These are phyloP conservation scores for Pholiota conissans DNA, from an alignment of 768 basidiomycete species.

Conservation along the genomic window DNA sequence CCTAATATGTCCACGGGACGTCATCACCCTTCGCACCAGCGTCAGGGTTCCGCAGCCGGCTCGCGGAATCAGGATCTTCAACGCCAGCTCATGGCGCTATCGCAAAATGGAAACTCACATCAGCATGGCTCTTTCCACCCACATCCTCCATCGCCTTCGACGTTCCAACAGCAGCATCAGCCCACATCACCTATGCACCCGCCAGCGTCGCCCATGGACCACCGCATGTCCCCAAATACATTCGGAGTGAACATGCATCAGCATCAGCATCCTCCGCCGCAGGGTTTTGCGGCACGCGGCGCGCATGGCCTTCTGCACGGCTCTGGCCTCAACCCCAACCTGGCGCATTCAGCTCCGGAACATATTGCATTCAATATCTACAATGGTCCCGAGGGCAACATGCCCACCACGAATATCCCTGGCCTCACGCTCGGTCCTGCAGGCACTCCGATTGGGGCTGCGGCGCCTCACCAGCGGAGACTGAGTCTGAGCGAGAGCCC, in stretches of 20 bases:
- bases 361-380: constrained; percentile 60
- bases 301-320: neutral
- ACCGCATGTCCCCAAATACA: constrained; percentile 7
- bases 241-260: constrained; percentile 2
- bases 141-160: constrained; percentile 9
- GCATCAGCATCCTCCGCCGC: constrained; percentile 5
- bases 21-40: neutral
- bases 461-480: neutral
- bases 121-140: constrained; percentile 7
- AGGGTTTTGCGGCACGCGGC: constrained; percentile 1
- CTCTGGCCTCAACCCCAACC: constrained; percentile 6
- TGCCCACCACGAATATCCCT: constrained; percentile 10
- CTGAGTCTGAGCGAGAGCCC: constrained; percentile 4
- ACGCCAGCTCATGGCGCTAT: constrained; percentile 17
- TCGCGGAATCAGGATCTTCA: constrained; percentile 8
- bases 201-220: constrained; percentile 17
- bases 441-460: constrained; percentile 6
- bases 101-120: constrained; percentile 10
- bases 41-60: constrained; percentile 4
- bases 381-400: constrained; percentile 12
- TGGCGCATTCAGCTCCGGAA: constrained; percentile 64
- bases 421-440: constrained; percentile 16
- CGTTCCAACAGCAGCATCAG: constrained; percentile 11
- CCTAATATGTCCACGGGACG: neutral
- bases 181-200: constrained; percentile 16